Base-by-base conservation (phyloP, 495 filamentous ascomycete species). In the Terfezia claveryi region DNA sequence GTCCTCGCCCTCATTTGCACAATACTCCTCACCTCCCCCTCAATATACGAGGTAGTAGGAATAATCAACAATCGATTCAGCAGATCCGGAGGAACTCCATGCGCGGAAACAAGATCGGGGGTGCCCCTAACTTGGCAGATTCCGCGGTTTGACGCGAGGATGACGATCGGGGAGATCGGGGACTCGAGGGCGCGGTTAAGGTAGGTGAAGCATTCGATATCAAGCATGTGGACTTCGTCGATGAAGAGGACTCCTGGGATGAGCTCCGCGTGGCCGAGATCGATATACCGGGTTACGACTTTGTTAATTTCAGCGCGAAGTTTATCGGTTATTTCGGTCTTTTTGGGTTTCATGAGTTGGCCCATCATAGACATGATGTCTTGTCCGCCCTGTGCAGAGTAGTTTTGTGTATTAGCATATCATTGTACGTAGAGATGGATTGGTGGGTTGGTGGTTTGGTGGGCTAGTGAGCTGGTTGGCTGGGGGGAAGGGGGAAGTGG, bases 311-410 rank as follows among this genome's bases (percentile, higher is more conserved):
- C 91, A 54, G 76, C 73, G 52, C 91, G 79, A 64, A 98, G 71
- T 72, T 98, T 96, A 65, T 96, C 89, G 37, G 89, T 96, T 60
- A 96, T 94, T 66, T 96, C 89, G 10, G 89, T 96, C 76, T 93
- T 94, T 74, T 92, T 91, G 56, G 91, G 91, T 74, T 94, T 95
- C 83, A 93, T 94, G 58, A 98, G 72, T 66, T 96, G 89, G 58
- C 89, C 89, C 87, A 98, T 94, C 91, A 98, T 95, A 68, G 85
- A 92, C 88, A 98, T 94, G 55, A 98, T 88, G 67, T 98, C 91
- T 71, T 98, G 91, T 55, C 91, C 91, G 37, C 91, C 89, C 73
- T 94, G 74, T 41, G 41, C 17, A 20, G 12, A 46, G 41, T 10
- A 44, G 16, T 44, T 44, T 10, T 44, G 38, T 44, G 10, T 14